A percentile compares a stretch with the other conserved stretches of the same genome.
Conservation (phyloP, 805 yeast species). For the Blastobotrys attinorum region DNA sequence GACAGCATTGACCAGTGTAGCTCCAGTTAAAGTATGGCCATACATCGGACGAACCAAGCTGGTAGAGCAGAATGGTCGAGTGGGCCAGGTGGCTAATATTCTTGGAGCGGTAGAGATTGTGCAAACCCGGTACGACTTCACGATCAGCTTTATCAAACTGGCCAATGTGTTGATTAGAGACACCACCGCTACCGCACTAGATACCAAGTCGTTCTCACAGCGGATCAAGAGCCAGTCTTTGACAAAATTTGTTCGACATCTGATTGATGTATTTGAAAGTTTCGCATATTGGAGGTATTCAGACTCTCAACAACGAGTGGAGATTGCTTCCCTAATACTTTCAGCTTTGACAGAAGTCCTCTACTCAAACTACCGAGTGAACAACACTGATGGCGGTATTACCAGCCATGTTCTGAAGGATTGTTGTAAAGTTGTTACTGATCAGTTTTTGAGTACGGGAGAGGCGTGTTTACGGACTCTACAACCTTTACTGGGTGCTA, state of each 20-base stretch:
- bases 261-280: conserved; percentile 66
- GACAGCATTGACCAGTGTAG: conserved; percentile 38
- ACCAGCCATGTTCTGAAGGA: conserved; percentile 41
- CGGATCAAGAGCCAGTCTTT: conserved; percentile 48
- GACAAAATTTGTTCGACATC: conserved; percentile 44
- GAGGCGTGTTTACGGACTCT: conserved; percentile 46
- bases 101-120: conserved; percentile 69
- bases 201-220: conserved; percentile 28
- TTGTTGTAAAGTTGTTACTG: conserved; percentile 44
- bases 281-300: conserved; percentile 63
- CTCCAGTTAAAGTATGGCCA: conserved; percentile 71
- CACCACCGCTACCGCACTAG: conserved; percentile 29
- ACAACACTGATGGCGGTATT: conserved; percentile 31
- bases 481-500: conserved; percentile 43
- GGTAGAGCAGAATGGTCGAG: conserved; percentile 52
- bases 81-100: conserved; percentile 53
- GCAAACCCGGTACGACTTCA: conserved; percentile 56
- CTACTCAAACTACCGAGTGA: conserved; percentile 46
- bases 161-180: conserved; percentile 46
- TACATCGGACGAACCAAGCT: conserved; percentile 61
- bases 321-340: conserved; percentile 50
- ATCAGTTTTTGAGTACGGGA: conserved; percentile 47
- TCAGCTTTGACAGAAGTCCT: conserved; percentile 50
- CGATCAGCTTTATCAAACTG: conserved; percentile 51
- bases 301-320: conserved; percentile 46